Percentiles rank a stretch among this genome's conserved stretches.
Conservation (phyloP, 371 early-diverging fungal genomes). For the Rhizopus stolonifer region DNA sequence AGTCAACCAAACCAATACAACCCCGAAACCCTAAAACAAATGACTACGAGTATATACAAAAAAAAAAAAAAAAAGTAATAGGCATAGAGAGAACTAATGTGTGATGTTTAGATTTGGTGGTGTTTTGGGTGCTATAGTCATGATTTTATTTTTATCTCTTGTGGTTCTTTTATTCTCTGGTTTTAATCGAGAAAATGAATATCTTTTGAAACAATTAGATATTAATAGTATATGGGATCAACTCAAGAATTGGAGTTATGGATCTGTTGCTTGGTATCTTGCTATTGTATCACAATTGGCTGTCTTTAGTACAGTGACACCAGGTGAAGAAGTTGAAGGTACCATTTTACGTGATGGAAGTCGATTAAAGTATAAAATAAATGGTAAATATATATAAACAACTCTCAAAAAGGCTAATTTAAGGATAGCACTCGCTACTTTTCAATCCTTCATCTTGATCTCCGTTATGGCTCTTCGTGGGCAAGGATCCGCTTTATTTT, state of each 20-base stretch:
- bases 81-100: not conserved
- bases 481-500: no score
- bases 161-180: conserved; percentile 71
- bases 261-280: conserved; percentile 57
- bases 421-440: no score
- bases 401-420: no score
- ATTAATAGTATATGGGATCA: conserved; percentile 25
- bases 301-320: conserved; percentile 61
- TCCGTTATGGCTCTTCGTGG: no score
- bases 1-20: not conserved
- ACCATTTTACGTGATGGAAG: conserved; percentile 69
- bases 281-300: conserved; percentile 72
- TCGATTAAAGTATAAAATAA: conserved; percentile 71
- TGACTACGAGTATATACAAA: conserved; percentile 69
- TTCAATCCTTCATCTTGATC: no score
- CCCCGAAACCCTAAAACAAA: conserved; percentile 53
- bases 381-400: conserved; percentile 53
- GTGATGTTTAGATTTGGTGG: conserved; percentile 62
- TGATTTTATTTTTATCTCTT: conserved; percentile 60
- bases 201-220: conserved; percentile 32
- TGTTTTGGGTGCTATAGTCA: conserved; percentile 66
- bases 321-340: conserved; percentile 73
- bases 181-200: conserved; percentile 51
- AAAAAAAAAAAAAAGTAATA: not conserved
- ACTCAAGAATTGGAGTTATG: conserved; percentile 32